Percentiles rank a stretch among this genome's conserved stretches.
Evolutionary conservation across 2,329 filamentous ascomycete genomes (phyloP).

Genomic region (Talaromyces pinophilus): DNA sequence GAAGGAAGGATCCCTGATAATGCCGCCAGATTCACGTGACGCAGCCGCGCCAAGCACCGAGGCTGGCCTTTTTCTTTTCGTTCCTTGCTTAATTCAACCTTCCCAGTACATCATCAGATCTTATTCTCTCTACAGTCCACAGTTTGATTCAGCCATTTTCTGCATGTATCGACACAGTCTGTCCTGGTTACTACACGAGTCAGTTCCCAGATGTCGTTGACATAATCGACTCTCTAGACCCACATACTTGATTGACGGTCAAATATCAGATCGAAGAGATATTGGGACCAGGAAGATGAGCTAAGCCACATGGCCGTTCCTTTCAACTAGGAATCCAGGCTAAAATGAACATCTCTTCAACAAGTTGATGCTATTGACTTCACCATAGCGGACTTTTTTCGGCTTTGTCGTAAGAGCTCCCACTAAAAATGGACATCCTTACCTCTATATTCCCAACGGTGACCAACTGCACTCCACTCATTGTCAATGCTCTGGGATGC

Average conservation of each 20-base stretch:
- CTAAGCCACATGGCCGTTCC: no score
- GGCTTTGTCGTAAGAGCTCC: not conserved
- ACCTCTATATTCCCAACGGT: not conserved
- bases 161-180: not conserved
- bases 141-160: not conserved
- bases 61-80: not conserved
- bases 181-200: not conserved
- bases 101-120: not conserved
- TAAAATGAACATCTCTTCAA: not conserved
- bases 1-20: not conserved
- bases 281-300: no score
- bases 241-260: not conserved
- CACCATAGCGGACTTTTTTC: not conserved
- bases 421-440: no score
- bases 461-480: slow-evolving; percentile 59
- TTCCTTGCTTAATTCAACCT: not conserved
- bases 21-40: slow-evolving; percentile 18
- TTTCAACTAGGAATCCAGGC: no score
- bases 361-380: no score
- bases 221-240: not conserved
- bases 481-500: slow-evolving; percentile 54
- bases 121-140: not conserved
- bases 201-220: not conserved
- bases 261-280: no score
- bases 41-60: slow-evolving; percentile 11